A percentile compares a stretch with the other conserved stretches of the same genome.
Conservation (phyloP, 129 eudicot genomes). For the Solidago caesia region DNA sequence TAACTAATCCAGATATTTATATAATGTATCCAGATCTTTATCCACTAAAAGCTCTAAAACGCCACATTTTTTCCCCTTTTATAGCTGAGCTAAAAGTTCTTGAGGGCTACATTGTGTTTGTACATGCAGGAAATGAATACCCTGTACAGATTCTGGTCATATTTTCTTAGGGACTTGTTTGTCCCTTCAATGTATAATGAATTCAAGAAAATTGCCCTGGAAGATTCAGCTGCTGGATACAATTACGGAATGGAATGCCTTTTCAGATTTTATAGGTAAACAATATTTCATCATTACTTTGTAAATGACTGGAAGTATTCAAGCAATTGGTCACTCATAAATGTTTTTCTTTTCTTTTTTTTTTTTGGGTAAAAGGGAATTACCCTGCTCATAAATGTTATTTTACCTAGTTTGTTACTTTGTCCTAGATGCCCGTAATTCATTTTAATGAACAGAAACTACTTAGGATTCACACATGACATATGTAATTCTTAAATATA, state of each 20-base stretch:
- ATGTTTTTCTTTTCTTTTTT: neutral
- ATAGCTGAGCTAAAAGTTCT: neutral
- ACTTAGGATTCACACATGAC: neutral
- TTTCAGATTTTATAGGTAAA: conserved; percentile 82
- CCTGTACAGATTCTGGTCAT: conserved; percentile 90
- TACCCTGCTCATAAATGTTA: too few relatives aligned
- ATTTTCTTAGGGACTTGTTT: conserved; percentile 75
- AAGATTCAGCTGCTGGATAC: conserved; percentile 84
- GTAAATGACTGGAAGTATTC: conserved; percentile 1
- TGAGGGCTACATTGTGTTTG: conserved; percentile 1
- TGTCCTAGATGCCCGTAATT: neutral
- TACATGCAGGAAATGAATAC: conserved; percentile 94
- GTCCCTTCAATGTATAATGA: conserved; percentile 85
- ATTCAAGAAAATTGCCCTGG: conserved; percentile 73
- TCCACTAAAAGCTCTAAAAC: neutral
- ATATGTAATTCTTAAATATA: neutral
- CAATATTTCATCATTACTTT: conserved; percentile 9
- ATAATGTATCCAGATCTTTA: too few relatives aligned
- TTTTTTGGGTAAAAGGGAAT: too few relatives aligned
- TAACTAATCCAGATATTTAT: too few relatives aligned
- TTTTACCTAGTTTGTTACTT: too few relatives aligned
- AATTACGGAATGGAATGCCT: conserved; percentile 85
- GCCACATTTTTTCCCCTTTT: neutral
- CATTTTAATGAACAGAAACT: neutral
- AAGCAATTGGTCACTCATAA: neutral